Evolutionary conservation across 495 filamentous ascomycete genomes (phyloP), one percentile per base, ranked within the genome.

Genomic region (Podospora comata): DNA sequence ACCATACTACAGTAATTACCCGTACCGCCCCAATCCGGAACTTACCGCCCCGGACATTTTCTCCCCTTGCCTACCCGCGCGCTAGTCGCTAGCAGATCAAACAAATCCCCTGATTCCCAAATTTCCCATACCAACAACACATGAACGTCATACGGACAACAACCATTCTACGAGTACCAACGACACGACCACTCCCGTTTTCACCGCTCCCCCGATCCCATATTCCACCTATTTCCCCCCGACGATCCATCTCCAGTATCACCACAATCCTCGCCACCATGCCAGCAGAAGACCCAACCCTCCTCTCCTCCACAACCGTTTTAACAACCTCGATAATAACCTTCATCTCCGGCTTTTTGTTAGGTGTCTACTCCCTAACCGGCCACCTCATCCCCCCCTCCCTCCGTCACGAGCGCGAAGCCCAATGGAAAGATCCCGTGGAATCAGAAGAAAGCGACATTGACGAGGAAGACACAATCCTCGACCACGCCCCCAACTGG

Each of bases 401-500:
- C 1, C 75, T 83, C 9, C 69, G 64, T 6, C 74, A 72, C 19
- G 74, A 80, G 65, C 80, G 82, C 27, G 66, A 65, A 20, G 59
- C 67, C 27, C 71, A 78, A 67, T 67, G 73, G 11, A 58, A 70
- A 62, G 81, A 84, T 70, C 80, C 79, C 0, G 48, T 79, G 65
- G 84, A 86, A 71, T 84, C 82, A 78, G 82, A 84, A 0, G 81
- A 82, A 65, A 82, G 80, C 63, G 84, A 86, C 70, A 71, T 86
- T 44, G 82, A 85, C 72, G 82, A 82, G 67, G 80, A 78, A 66
- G 84, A 85, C 66, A 77, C 76, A 2, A 72, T 84, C 53, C 78
- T 86, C n/a, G 84, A 86, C 74, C 85, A 87, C 66, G 84, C 84
- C 48, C 85, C 85, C n/a, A 86, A 86, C 75, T 87, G 85, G 85